These are phyloP conservation scores for Multifurca ochricompacta DNA, from an alignment of 768 basidiomycete species.

Conservation along the genomic window DNA sequence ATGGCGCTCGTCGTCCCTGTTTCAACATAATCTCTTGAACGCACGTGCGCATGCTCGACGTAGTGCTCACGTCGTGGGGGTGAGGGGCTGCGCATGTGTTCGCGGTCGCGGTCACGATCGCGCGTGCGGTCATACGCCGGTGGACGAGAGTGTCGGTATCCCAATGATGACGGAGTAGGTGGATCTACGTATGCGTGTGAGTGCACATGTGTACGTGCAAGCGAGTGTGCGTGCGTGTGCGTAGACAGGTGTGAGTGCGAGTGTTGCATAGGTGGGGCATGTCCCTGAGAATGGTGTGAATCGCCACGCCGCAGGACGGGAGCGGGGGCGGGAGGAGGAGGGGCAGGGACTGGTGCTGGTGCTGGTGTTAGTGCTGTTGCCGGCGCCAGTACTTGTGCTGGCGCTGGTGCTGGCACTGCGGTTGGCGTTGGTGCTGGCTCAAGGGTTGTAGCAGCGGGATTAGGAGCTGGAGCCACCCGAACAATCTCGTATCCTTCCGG, in stretches of 20 bases:
- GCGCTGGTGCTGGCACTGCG: background rate
- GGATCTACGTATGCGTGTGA: background rate
- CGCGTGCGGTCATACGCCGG: background rate
- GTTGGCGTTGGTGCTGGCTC: background rate
- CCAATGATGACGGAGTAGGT: background rate
- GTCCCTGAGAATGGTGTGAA: constrained; percentile 1
- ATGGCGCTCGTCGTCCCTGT: background rate
- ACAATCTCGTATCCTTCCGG: background rate
- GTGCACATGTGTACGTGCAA: background rate
- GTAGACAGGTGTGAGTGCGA: background rate
- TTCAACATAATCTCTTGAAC: background rate
- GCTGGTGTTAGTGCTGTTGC: background rate
- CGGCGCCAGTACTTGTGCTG: too few relatives aligned
- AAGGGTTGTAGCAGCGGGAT: background rate
- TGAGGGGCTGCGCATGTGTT: background rate
- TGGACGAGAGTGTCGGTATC: background rate
- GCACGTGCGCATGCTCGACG: background rate
- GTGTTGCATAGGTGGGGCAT: background rate
- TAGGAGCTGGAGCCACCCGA: background rate
- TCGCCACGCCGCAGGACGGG: background rate
- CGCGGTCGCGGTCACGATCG: background rate
- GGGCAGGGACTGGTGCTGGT: too few relatives aligned
- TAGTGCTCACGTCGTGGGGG: background rate
- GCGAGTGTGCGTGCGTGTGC: background rate
- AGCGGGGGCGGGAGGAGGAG: background rate